phyloP scores from a whole-genome alignment of 1,284 basidiomycete genomes.

The Marasmius oreades region DNA sequence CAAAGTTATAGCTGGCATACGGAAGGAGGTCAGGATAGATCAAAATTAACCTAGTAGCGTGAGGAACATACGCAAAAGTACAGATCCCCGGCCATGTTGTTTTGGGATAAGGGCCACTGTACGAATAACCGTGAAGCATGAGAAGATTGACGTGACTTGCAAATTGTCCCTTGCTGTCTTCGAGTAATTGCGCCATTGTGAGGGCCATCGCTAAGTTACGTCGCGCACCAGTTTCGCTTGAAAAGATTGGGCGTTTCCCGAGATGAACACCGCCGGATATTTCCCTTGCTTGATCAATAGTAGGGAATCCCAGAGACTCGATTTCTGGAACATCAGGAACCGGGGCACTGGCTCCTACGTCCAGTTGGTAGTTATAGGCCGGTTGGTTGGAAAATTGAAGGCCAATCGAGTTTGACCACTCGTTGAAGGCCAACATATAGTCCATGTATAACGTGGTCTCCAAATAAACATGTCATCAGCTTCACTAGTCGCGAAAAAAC shows the following conservation, averaged over 20 bases:
- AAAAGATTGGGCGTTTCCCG: slow-evolving; percentile 10
- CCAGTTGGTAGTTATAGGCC: slow-evolving; percentile 17
- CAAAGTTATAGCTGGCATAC: slow-evolving; percentile 8
- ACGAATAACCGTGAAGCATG: slow-evolving; percentile 12
- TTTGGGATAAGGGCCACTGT: slow-evolving; percentile 11
- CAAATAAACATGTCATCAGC: background rate
- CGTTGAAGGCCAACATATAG: slow-evolving; percentile 16
- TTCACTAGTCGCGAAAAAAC: no score
- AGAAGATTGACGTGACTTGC: slow-evolving; percentile 15
- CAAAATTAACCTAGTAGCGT: background rate
- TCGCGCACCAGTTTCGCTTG: slow-evolving; percentile 13
- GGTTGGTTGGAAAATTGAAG: slow-evolving; percentile 18
- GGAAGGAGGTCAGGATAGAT: background rate
- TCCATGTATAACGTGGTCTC: slow-evolving; percentile 19
- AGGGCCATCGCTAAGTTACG: slow-evolving; percentile 7
- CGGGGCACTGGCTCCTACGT: slow-evolving; percentile 17
- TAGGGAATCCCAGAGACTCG: background rate
- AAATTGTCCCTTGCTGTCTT: slow-evolving; percentile 17
- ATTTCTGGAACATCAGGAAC: slow-evolving; percentile 4
- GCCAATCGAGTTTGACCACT: slow-evolving; percentile 15
- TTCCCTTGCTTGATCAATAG: slow-evolving; percentile 8
- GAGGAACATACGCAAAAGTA: slow-evolving; percentile 3
- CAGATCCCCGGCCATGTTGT: slow-evolving; percentile 13
- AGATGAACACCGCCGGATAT: slow-evolving; percentile 15
- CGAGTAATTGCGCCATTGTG: slow-evolving; percentile 13